Evolutionary conservation across 495 filamentous ascomycete species (phyloP).

Genomic region (Cladorrhinum samala): DNA sequence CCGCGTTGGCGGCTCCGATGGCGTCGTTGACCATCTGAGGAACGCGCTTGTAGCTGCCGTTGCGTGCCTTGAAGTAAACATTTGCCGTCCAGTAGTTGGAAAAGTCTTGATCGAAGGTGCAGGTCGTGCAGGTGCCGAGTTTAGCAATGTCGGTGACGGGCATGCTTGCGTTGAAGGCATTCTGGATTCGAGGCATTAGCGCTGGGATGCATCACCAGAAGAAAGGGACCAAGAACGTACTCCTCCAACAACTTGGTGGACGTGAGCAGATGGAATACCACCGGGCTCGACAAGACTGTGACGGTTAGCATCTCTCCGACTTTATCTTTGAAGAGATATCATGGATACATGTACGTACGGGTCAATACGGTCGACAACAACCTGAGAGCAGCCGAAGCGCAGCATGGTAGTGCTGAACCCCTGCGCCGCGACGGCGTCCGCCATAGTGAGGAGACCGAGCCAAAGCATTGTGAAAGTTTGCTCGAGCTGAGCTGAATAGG

Average conservation of each 20-base stretch:
- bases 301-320: not conserved
- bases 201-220: too few species aligned
- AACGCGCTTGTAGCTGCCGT: slow-evolving; percentile 47
- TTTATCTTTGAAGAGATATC: too few species aligned
- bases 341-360: slow-evolving; percentile 14
- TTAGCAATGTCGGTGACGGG: slow-evolving; percentile 32
- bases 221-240: not conserved
- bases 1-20: slow-evolving; percentile 19
- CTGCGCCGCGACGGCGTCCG: slow-evolving; percentile 29
- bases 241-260: slow-evolving; percentile 44
- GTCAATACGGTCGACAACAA: slow-evolving; percentile 37
- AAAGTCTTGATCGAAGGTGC: slow-evolving; percentile 39
- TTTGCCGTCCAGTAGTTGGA: slow-evolving; percentile 51
- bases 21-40: slow-evolving; percentile 23
- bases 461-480: slow-evolving; percentile 32
- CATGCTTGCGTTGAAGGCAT: slow-evolving; percentile 42
- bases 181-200: too few species aligned
- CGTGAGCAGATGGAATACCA: slow-evolving; percentile 31
- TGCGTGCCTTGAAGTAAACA: slow-evolving; percentile 47
- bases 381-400: slow-evolving; percentile 39
- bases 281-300: slow-evolving; percentile 35
- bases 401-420: slow-evolving; percentile 34
- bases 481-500: too few species aligned
- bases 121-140: slow-evolving; percentile 35
- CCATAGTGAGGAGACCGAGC: slow-evolving; percentile 27